Base-by-base conservation (phyloP, 2,329 filamentous ascomycete genomes). In the Xylariomycetidae sp. region DNA sequence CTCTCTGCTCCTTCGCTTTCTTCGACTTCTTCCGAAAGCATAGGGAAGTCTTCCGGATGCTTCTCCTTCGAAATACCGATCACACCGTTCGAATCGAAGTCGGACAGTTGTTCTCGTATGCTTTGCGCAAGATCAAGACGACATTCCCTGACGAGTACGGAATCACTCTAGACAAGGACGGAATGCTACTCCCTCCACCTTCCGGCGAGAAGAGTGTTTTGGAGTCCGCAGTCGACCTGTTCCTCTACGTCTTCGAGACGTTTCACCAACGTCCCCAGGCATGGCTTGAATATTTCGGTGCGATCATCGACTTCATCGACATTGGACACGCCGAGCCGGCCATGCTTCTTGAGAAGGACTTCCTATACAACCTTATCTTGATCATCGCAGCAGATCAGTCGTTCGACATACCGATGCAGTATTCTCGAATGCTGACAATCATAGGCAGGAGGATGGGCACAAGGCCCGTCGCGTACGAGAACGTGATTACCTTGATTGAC, bases 231-330 rank as follows among this genome's bases (percentile, higher is more conserved):
- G 56, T 78, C 25, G 46, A 50, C 13, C 59, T 76, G 15, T 64
- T 87, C 31, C 61, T 66, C 19, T 56, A 66, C 15, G 56, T 85
- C 4, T 86, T 77, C 74, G 61, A 70, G 3, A 64, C 60, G n/a
- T 76, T 87, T 36, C 76, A 85, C 39, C 57, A 64, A 3, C 65
- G 71, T 28, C 62, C 76, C 18, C 74, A 79, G 36, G 73, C 82
- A 3, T 92, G 85, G 85, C 74, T 79, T 25, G 84, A 90, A 48
- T 81, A 82, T 37, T 90, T 90, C 52, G 72, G 73, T 10, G 69
- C 83, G n/a, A 65, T 89, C 40, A 52, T 72, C n/a, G 64, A 64
- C n/a, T 81, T 89, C 50, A 76, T 77, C 10, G 66, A 63, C 28
- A 58, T 85, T 34, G 82, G 82, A 1, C 58, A 64, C 3, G 54